Percentiles rank a stretch among this genome's conserved stretches.
These are phyloP conservation scores for Mycena vitilis DNA, from an alignment of 768 basidiomycete species.

Conservation along the genomic window DNA sequence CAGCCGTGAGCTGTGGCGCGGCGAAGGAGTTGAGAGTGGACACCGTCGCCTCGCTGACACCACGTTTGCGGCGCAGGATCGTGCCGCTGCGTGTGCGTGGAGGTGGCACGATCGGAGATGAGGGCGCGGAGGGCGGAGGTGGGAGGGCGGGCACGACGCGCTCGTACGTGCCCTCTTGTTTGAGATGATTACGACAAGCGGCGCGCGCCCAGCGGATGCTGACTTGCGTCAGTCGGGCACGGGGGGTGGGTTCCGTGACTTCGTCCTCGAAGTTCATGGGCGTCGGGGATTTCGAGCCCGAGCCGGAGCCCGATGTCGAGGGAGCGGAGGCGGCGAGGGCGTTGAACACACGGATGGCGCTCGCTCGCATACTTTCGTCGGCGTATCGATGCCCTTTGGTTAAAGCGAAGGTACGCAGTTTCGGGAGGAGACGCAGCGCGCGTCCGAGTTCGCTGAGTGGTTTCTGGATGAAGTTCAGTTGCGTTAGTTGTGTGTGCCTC, in stretches of 20 bases:
- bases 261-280: neutral
- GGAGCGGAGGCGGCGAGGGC: slow-evolving; percentile 8
- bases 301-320: neutral
- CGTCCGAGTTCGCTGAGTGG: slow-evolving; percentile 54
- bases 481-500: neutral
- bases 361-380: slow-evolving; percentile 59
- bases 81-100: too few relatives aligned
- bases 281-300: neutral
- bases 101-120: too few relatives aligned
- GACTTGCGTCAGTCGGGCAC: slow-evolving; percentile 49
- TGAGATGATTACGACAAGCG: slow-evolving; percentile 59
- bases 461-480: slow-evolving; percentile 44
- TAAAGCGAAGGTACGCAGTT: slow-evolving; percentile 57
- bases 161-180: slow-evolving; percentile 53
- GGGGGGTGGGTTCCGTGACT: neutral
- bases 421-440: slow-evolving; percentile 51
- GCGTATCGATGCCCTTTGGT: slow-evolving; percentile 62
- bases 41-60: too few relatives aligned
- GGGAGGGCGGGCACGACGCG: neutral
- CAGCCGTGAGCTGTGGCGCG: too few relatives aligned
- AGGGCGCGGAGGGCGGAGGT: too few relatives aligned
- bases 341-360: slow-evolving; percentile 48
- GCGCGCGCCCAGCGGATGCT: slow-evolving; percentile 63
- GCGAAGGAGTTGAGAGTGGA: too few relatives aligned
- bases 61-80: too few relatives aligned